Base-by-base conservation (phyloP, 73 alveolate species). In the Paramecium caudatum region DNA sequence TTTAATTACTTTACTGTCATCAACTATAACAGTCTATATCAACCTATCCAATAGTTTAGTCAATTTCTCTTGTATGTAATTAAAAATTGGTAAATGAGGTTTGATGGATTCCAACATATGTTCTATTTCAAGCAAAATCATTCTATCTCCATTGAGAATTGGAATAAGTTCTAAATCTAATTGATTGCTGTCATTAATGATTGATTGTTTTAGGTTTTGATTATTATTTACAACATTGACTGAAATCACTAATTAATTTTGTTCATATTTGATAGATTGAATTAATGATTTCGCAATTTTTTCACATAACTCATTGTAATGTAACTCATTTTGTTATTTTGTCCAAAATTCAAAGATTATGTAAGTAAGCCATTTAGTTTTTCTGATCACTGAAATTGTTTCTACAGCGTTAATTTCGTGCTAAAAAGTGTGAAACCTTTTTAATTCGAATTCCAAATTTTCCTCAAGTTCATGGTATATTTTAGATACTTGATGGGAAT, bases 401-500 rank as follows among this genome's bases (percentile, higher is more conserved):
- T 55, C 23, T 55, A 43, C 23, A 12, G 80, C 7, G 45, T 55
- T 43, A 27, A 55, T 25, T 55, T 55, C 80, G 30, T 55, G 23
- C 30, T 55, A 1, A 6, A 55, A 55, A 3, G 80, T 27, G 13
- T 16, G 80, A 27, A 55, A 55, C 30, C 80, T 21, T 55, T 55
- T 55, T 55, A 55, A 55, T 55, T 55, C 80, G n/a, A 55, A 55
- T 55, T 55, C 80, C 30, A 55, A 55, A 10, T 55, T 43, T 23
- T 55, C 80, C 8, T 55, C 46, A 27, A 55, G 30, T 55, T 55
- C 80, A 65, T 65, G 19, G 7, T 65, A 65, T 13, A 33, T 65
- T 33, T 33, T 13, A 36, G 34, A 32, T 65, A 4, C n/a, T 65
- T 25, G 12, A 8, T 13, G 2, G 32, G 15, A 12, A 25, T 65